Conservation (phyloP, 2,329 filamentous ascomycete species). For the Nannizzia gypsea region DNA sequence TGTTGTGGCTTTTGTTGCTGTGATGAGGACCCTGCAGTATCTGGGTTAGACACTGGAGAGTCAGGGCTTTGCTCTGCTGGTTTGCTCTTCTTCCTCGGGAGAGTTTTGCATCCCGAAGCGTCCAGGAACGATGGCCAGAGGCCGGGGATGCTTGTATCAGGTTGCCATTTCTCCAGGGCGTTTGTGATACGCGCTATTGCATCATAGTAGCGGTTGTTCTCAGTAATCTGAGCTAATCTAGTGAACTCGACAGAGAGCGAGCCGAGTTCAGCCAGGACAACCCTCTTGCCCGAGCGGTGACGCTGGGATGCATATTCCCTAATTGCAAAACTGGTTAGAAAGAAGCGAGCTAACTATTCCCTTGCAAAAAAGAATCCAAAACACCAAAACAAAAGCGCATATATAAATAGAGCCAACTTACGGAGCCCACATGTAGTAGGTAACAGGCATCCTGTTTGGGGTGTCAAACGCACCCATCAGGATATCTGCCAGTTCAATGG, state of each 20-base stretch:
- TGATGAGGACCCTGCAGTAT: background rate
- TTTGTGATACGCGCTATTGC: conserved; percentile 27
- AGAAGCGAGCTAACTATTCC: conserved; percentile 28
- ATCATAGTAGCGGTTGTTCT: conserved; percentile 29
- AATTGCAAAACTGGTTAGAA: conserved; percentile 68
- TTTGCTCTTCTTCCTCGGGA: background rate
- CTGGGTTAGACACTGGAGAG: background rate
- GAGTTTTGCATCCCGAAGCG: conserved; percentile 60
- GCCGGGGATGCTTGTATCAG: conserved; percentile 27
- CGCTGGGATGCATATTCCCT: conserved; percentile 29
- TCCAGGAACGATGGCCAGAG: conserved; percentile 48
- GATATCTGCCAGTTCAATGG: conserved; percentile 44
- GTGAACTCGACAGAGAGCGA: conserved; percentile 33
- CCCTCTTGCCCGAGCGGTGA: conserved; percentile 19
- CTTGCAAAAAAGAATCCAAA: background rate
- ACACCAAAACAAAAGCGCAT: too few relatives aligned
- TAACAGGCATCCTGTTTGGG: conserved; percentile 20
- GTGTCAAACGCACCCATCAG: conserved; percentile 37
- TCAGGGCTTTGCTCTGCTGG: background rate
- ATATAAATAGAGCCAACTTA: conserved; percentile 23
- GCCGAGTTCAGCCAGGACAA: conserved; percentile 27
- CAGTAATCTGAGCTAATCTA: conserved; percentile 29
- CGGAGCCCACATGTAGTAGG: conserved; percentile 63
- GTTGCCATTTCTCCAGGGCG: conserved; percentile 25
- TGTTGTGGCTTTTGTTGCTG: background rate